Evolutionary conservation across 1,139 yeast genomes (phyloP), one percentile per base, ranked within the genome.

Genomic region (Saccharomycopsis hybrid): DNA sequence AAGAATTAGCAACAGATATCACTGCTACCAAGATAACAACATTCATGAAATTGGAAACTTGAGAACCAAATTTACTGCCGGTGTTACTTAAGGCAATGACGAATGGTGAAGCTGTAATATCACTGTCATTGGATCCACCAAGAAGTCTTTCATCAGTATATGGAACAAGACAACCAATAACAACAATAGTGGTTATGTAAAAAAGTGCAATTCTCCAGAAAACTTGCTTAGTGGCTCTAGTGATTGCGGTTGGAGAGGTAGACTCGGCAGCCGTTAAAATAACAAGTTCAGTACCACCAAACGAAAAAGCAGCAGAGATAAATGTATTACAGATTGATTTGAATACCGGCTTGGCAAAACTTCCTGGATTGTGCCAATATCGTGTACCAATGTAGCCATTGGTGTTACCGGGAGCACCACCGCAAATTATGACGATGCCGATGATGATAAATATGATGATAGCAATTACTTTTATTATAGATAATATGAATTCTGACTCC

Each of bases 141-240:
- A 78, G 62, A 57, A 84, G 70, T 53, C 74, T 67, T 5, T 67
- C 62, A 56, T 80, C 82, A 56, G 68, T 69, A 67, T 75, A 81
- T 35, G 89, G 88, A 46, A 68, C 71, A 45, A 68, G 58, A 37
- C 64, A 59, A 25, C 71, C 68, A 53, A 72, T 63, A 53, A 71
- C 55, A 11, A 66, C 63, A 53, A 72, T 64, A 0, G 73, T 65
- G 40, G 66, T 64, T 54, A 72, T 64, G 65, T 78, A 79, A 61
- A 78, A 78, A 44, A 78, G 63, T 44, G 76, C 66, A 50, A 79
- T 75, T 68, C 84, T 72, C 80, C 82, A 78, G 60, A 78, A 77
- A 5, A 78, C 82, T 56, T 76, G 80, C 62, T 79, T 80, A 41
- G 82, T 78, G 42, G 94, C 92, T 57, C 74, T 72, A 41, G 88